A percentile compares a stretch with the other conserved stretches of the same genome.
phyloP scores from a whole-genome alignment of 2,329 filamentous ascomycete genomes.

The Cercospora nicotianae region DNA sequence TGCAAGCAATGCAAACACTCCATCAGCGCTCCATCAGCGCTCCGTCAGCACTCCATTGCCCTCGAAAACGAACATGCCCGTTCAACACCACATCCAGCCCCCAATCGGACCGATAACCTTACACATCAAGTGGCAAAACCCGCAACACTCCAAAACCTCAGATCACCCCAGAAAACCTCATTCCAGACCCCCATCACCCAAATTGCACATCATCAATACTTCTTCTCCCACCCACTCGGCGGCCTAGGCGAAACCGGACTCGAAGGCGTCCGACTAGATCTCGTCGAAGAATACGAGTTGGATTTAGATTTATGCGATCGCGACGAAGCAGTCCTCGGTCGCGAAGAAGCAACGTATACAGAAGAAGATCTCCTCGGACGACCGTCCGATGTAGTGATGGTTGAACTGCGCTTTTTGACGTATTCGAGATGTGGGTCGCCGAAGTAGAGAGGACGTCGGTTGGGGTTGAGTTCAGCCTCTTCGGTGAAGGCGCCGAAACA shows the following conservation, averaged over 20 bases:
- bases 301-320: slow-evolving; percentile 11
- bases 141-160: neutral
- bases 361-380: slow-evolving; percentile 4
- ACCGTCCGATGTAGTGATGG: neutral
- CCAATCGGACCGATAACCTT: neutral
- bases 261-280: slow-evolving; percentile 3
- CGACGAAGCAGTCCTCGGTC: slow-evolving; percentile 1
- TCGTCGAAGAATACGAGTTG: slow-evolving; percentile 1
- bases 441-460: slow-evolving; percentile 11
- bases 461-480: slow-evolving; percentile 12
- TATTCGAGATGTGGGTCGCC: slow-evolving; percentile 11
- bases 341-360: slow-evolving; percentile 3
- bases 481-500: slow-evolving; percentile 15
- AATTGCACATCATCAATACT: neutral
- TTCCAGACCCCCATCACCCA: neutral
- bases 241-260: slow-evolving; percentile 3
- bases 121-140: neutral
- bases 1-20: neutral
- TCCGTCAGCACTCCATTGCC: neutral
- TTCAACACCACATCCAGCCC: neutral
- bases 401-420: slow-evolving; percentile 8
- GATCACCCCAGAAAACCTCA: neutral
- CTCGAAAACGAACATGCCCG: neutral
- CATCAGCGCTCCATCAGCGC: neutral
- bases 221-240: neutral